Base-by-base conservation (phyloP, 192 early-diverging fungal species). In the Glomus cerebriforme region DNA sequence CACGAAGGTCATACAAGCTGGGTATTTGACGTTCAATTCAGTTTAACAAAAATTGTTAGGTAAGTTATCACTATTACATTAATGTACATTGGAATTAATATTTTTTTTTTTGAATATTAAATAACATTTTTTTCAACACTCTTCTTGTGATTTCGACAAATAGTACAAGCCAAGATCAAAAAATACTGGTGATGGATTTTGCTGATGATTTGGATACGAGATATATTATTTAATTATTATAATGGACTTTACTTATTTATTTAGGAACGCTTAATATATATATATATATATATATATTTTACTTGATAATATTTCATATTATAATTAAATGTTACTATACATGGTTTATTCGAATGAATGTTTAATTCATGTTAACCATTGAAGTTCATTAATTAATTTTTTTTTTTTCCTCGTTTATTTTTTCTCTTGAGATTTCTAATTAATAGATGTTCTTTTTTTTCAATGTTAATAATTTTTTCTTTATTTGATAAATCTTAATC, bases 1-100 rank as follows among this genome's bases (percentile, higher is more conserved):
- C 84, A 91, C 49, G 83, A 88, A 39, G 93, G 91, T 15, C 96
- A 97, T 81, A 89, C 90, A 7, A 96, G 94, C 82, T 98, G 96
- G 96, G 95, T 99, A 7, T 99, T 98, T 90, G 95, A 98, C 86
- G 93, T 99, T 15, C 94, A 95, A 78, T 95, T 96, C 81, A 92
- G 92, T 47, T 83, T 87, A 7, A 91, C 88, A 43, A 92, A 90
- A 77, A 96, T 99, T 72, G 90, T 99, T 74, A 93, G 88, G 88
- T 89, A 82, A 82, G 66, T 34, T 72, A 32, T 59, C 27, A 34
- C 7, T 58, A 29, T 34, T 72, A 29, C 9, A 54, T 54, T 45
- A n/a, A 24, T 45, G 13, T 54, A 54, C 9, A 27, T 13, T 17
- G 9, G 47, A 73, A 34, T 59, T 73, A 13, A 64, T 64, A 64